phyloP scores from a whole-genome alignment of 495 filamentous ascomycete genomes.

The Lindgomyces ingoldianus region DNA sequence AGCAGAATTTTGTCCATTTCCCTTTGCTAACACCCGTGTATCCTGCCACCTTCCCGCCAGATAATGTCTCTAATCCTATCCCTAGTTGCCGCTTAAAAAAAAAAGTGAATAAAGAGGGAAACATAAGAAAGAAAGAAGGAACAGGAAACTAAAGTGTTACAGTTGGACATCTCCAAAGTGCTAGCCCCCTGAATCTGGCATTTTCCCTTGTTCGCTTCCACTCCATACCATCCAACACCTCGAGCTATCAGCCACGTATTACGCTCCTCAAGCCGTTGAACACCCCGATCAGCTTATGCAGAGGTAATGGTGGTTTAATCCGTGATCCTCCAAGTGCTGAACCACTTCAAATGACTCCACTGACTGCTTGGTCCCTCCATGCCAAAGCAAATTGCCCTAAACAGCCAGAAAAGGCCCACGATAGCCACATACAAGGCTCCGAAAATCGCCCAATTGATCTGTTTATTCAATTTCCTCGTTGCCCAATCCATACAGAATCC shows the following conservation, averaged over 20 bases:
- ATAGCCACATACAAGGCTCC: conserved; percentile 67
- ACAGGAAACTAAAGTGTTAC: neutral
- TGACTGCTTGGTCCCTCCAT: conserved; percentile 83
- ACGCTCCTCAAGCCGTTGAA: neutral
- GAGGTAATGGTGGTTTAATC: conserved; percentile 47
- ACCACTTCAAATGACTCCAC: conserved; percentile 93
- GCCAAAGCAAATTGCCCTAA: conserved; percentile 94
- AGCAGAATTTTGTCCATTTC: neutral
- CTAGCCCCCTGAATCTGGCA: neutral
- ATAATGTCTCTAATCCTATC: neutral
- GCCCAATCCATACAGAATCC: conserved; percentile 90
- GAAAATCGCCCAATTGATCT: conserved; percentile 64
- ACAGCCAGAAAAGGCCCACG: conserved; percentile 80
- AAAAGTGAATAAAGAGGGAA: neutral
- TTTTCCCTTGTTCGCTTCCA: neutral
- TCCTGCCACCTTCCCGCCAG: neutral
- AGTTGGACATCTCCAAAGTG: neutral
- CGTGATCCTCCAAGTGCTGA: conserved; percentile 66
- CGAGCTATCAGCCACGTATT: neutral
- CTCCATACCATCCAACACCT: neutral
- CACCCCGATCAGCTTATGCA: neutral
- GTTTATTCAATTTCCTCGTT: conserved; percentile 61
- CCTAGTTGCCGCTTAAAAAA: neutral
- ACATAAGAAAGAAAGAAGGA: neutral
- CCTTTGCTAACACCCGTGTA: neutral